Evolutionary conservation across 2,329 filamentous ascomycete species (phyloP).

Genomic region (Thermochaetoides dissita): DNA sequence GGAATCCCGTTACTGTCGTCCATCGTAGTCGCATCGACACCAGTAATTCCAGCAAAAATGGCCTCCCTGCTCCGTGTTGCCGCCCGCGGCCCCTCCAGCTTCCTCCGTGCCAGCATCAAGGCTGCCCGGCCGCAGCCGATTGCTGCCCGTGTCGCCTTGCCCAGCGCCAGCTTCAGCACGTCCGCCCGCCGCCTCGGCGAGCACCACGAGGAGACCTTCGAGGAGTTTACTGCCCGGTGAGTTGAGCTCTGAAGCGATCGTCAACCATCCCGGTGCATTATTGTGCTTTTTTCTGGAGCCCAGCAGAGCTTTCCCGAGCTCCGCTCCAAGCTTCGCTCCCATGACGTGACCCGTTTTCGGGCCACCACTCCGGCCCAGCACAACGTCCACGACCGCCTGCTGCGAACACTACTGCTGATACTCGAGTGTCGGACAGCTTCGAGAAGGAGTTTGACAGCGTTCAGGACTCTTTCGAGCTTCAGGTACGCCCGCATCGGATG

Average conservation of each 20-base stretch:
- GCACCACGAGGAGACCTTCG: slow-evolving; percentile 92
- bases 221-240: slow-evolving; percentile 97
- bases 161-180: slow-evolving; percentile 49
- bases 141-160: slow-evolving; percentile 38
- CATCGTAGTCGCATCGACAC: slow-evolving; percentile 1
- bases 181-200: slow-evolving; percentile 39
- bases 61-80: slow-evolving; percentile 56
- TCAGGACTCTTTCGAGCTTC: slow-evolving; percentile 98
- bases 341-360: slow-evolving; percentile 7
- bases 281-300: neutral
- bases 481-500: slow-evolving; percentile 46
- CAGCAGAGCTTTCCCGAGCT: slow-evolving; percentile 10
- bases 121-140: slow-evolving; percentile 40
- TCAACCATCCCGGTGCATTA: neutral
- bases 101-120: slow-evolving; percentile 51
- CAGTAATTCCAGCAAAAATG: slow-evolving; percentile 13
- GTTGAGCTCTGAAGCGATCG: slow-evolving; percentile 17
- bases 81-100: slow-evolving; percentile 49
- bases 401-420: slow-evolving; percentile 21
- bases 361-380: neutral
- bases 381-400: slow-evolving; percentile 1
- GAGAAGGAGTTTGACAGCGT: slow-evolving; percentile 98
- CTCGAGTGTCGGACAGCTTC: slow-evolving; percentile 49
- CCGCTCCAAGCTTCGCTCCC: slow-evolving; percentile 4
- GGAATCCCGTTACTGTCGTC: slow-evolving; percentile 1